A percentile compares a stretch with the other conserved stretches of the same genome.
phyloP scores from a whole-genome alignment of 352 stramenopile species.

The Globisporangium takayamanum region DNA sequence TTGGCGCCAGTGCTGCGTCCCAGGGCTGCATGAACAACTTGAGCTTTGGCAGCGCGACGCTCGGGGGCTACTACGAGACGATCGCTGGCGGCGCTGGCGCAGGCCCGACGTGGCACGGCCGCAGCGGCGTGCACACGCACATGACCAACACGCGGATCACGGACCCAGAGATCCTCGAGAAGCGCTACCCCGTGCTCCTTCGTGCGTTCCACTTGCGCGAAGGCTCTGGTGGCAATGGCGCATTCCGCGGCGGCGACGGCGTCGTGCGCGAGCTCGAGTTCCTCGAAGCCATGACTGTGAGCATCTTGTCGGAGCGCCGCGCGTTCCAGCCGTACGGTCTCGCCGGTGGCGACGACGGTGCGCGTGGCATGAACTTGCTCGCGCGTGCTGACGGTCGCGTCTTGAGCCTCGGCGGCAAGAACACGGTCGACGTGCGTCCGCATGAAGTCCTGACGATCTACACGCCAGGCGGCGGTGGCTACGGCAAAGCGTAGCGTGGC shows the following conservation, averaged over 20 bases:
- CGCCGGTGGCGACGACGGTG: constrained; percentile 85
- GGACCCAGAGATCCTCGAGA: constrained; percentile 99
- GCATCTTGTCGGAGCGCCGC: constrained; percentile 96
- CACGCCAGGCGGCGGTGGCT: constrained; percentile 96
- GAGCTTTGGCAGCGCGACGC: constrained; percentile 94
- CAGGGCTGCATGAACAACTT: constrained; percentile 99
- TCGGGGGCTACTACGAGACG: constrained; percentile 98
- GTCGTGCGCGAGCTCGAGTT: constrained; percentile 96
- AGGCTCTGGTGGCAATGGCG: constrained; percentile 88
- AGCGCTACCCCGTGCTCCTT: constrained; percentile 91
- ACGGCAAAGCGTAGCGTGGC: constrained; percentile 30
- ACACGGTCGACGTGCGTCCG: constrained; percentile 89
- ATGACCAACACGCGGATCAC: constrained; percentile 99
- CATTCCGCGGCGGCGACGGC: constrained; percentile 91
- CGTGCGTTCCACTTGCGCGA: constrained; percentile 79
- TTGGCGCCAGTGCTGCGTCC: constrained; percentile 93
- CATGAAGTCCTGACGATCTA: constrained; percentile 94
- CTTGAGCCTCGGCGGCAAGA: constrained; percentile 89
- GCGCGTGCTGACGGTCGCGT: constrained; percentile 55
- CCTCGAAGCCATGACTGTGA: constrained; percentile 91
- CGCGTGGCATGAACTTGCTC: constrained; percentile 92
- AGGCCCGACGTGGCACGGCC: constrained; percentile 94
- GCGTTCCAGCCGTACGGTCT: constrained; percentile 95
- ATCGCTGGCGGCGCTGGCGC: constrained; percentile 97
- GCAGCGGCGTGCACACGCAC: constrained; percentile 97